phyloP scores from a whole-genome alignment of 352 stramenopile genomes.

The Pythium biforme region DNA sequence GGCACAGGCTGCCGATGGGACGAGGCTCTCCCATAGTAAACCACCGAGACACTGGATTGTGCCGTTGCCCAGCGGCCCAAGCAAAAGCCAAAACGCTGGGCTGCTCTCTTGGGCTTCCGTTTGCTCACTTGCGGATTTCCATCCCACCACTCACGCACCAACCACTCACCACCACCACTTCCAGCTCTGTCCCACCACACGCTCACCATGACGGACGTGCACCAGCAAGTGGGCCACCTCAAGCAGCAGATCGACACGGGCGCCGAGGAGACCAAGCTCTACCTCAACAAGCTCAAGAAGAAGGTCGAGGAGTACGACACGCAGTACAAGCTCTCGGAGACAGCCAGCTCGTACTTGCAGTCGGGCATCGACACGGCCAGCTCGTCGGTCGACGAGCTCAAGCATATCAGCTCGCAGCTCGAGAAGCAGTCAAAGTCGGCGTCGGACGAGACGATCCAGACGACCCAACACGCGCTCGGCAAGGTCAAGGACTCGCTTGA shows the following conservation, averaged over 20 bases:
- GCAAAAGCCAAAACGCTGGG: background rate
- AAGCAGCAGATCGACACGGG: slow-evolving; percentile 55
- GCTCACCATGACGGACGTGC: slow-evolving; percentile 43
- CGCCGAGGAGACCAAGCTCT: slow-evolving; percentile 51
- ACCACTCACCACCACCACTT: background rate
- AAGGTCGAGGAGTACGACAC: slow-evolving; percentile 54
- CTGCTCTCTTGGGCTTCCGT: background rate
- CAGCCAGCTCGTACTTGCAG: slow-evolving; percentile 46
- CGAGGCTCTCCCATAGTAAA: background rate
- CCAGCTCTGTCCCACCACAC: background rate
- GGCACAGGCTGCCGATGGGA: background rate
- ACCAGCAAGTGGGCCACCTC: slow-evolving; percentile 40
- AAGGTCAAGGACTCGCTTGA: slow-evolving; percentile 42
- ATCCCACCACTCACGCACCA: slow-evolving; percentile 6
- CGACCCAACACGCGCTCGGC: slow-evolving; percentile 43
- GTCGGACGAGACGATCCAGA: slow-evolving; percentile 44
- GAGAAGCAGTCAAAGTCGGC: slow-evolving; percentile 38
- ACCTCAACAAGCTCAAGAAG: slow-evolving; percentile 62
- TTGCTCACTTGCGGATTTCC: slow-evolving; percentile 19
- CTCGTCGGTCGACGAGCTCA: slow-evolving; percentile 40
- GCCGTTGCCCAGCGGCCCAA: slow-evolving; percentile 1
- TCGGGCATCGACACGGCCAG: slow-evolving; percentile 33
- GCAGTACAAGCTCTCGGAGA: slow-evolving; percentile 43
- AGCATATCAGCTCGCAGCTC: slow-evolving; percentile 32
- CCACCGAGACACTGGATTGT: background rate